Evolutionary conservation across 192 early-diverging fungal species (phyloP).

Genomic region (Coemansia sp.): DNA sequence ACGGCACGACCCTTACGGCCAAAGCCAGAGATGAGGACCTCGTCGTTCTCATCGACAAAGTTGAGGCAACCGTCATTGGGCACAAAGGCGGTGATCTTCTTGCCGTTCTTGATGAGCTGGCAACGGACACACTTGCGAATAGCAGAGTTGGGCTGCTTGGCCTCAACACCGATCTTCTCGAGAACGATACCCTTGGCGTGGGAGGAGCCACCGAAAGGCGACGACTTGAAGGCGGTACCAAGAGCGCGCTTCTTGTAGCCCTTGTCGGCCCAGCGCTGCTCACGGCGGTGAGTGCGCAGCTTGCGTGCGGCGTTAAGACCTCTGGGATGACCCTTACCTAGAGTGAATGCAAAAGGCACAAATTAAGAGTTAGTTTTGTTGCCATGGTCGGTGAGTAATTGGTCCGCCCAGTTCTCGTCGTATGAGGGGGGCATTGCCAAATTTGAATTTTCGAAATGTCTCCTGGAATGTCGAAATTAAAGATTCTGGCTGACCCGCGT

Average conservation of each 20-base stretch:
- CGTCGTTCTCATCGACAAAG: conserved; percentile 99
- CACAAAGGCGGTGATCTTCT: conserved; percentile 99
- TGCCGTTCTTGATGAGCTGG: conserved; percentile 99
- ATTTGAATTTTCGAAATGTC: neutral
- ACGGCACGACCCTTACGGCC: conserved; percentile 99
- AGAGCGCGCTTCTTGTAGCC: conserved; percentile 98
- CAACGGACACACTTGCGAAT: conserved; percentile 99
- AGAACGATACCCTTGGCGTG: conserved; percentile 99
- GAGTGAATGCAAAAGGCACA: neutral
- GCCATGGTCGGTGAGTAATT: neutral
- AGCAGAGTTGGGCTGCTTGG: conserved; percentile 99
- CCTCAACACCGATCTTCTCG: conserved; percentile 99
- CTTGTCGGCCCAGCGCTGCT: conserved; percentile 99
- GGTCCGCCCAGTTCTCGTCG: neutral
- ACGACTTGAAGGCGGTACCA: conserved; percentile 97
- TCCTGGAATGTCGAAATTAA: neutral
- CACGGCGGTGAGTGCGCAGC: conserved; percentile 96
- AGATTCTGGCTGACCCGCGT: neutral
- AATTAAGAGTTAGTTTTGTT: neutral
- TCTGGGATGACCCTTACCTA: conserved; percentile 88
- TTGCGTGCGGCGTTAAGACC: conserved; percentile 99
- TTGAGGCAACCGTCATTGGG: conserved; percentile 99
- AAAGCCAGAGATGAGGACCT: conserved; percentile 99
- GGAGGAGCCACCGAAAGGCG: conserved; percentile 99
- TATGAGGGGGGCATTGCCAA: neutral